A percentile compares a stretch with the other conserved stretches of the same genome.
Conservation (phyloP, 257 asterid genomes). For the Solanum ossicruentum region DNA sequence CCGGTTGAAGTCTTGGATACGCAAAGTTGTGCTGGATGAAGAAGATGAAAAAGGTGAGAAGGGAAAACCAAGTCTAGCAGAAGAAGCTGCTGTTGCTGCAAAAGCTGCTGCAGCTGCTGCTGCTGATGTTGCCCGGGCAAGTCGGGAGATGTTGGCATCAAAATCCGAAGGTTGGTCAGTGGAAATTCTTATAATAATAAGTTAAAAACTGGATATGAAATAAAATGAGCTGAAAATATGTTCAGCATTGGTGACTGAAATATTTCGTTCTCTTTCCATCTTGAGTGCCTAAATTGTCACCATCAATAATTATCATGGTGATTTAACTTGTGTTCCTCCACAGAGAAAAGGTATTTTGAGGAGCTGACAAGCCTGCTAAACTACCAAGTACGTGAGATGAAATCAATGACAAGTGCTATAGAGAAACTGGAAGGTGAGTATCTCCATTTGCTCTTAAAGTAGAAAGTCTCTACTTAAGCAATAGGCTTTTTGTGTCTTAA, state of each 20-base stretch:
- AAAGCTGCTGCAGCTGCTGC: slow-evolving; percentile 94
- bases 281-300: background rate
- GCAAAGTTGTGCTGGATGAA: slow-evolving; percentile 65
- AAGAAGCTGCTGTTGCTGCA: slow-evolving; percentile 86
- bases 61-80: slow-evolving; percentile 57
- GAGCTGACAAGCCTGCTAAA: slow-evolving; percentile 66
- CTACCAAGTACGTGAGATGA: slow-evolving; percentile 78
- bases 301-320: background rate
- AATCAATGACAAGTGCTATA: slow-evolving; percentile 61
- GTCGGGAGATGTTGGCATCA: slow-evolving; percentile 71
- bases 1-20: slow-evolving; percentile 86
- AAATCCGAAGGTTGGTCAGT: slow-evolving; percentile 54
- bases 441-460: background rate
- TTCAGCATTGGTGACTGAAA: background rate
- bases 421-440: slow-evolving; percentile 58
- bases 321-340: slow-evolving; percentile 9
- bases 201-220: background rate
- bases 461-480: background rate
- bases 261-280: background rate
- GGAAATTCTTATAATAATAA: background rate
- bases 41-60: slow-evolving; percentile 33
- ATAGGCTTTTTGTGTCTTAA: background rate
- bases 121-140: slow-evolving; percentile 84
- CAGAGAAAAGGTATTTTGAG: slow-evolving; percentile 81
- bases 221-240: background rate